These are phyloP conservation scores for Biancaea sappan DNA, from an alignment of 306 rosid genomes.

Conservation along the genomic window DNA sequence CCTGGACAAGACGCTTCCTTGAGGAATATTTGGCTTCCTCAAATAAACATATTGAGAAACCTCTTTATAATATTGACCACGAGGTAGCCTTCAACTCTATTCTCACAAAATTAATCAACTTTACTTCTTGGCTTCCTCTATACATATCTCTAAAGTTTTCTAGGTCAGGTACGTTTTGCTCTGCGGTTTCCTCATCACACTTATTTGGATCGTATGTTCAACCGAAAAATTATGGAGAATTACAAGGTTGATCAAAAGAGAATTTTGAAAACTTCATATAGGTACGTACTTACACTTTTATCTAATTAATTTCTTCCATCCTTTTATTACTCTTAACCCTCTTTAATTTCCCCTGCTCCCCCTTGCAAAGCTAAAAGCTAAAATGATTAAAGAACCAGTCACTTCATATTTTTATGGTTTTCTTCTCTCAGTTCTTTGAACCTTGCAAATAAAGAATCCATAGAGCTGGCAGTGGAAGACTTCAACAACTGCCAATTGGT, in stretches of 20 bases:
- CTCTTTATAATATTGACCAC: constrained; percentile 20
- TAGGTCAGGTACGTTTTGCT: constrained; percentile 42
- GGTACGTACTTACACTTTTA: constrained; percentile 18
- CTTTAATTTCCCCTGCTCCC: not conserved
- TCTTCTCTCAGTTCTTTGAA: constrained; percentile 44
- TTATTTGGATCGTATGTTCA: constrained; percentile 42
- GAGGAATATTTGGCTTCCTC: constrained; percentile 25
- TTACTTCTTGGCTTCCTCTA: not conserved
- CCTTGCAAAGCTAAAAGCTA: not conserved
- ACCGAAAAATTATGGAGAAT: constrained; percentile 35
- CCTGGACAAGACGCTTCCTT: constrained; percentile 45
- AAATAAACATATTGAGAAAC: not conserved
- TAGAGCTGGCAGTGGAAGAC: constrained; percentile 56
- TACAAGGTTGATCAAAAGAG: constrained; percentile 41
- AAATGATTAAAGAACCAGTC: no score
- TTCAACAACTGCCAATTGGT: constrained; percentile 49
- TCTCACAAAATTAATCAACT: not conserved
- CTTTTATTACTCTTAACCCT: not conserved
- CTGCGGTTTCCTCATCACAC: constrained; percentile 45
- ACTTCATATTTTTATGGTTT: not conserved
- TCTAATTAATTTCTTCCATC: not conserved
- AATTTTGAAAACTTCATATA: constrained; percentile 50
- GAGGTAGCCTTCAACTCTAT: constrained; percentile 40
- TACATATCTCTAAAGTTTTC: not conserved
- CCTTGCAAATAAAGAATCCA: constrained; percentile 43